Conservation (phyloP, 2,329 filamentous ascomycete genomes). For the Trematosphaeria pertusa region DNA sequence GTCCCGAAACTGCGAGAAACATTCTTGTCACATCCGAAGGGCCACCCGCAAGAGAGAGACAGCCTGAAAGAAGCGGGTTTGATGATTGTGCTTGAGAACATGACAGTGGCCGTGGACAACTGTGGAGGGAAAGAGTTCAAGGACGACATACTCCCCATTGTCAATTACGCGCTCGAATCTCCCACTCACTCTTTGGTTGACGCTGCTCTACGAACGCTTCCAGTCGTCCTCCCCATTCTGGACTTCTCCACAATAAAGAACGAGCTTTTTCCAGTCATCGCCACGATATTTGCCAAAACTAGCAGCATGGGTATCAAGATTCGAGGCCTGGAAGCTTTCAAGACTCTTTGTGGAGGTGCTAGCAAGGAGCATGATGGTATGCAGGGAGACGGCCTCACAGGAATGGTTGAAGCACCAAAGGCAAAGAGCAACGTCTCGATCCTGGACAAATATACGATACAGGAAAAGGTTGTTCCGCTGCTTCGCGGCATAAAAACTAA, state of each 20-base stretch:
- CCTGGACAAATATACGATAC: conserved; percentile 96
- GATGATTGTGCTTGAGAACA: conserved; percentile 88
- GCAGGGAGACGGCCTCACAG: conserved; percentile 75
- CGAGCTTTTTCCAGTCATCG: conserved; percentile 92
- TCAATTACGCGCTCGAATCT: conserved; percentile 84
- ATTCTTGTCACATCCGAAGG: conserved; percentile 67
- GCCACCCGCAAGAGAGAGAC: conserved; percentile 72
- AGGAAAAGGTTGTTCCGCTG: conserved; percentile 93
- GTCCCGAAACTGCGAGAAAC: conserved; percentile 85
- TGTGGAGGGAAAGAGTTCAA: conserved; percentile 93
- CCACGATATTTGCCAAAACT: conserved; percentile 88
- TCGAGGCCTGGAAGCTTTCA: conserved; percentile 86
- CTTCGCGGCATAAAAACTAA: conserved; percentile 96
- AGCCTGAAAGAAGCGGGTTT: conserved; percentile 84
- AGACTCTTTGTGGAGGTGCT: conserved; percentile 82
- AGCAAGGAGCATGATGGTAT: conserved; percentile 44
- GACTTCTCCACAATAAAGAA: conserved; percentile 98
- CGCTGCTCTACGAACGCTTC: conserved; percentile 78
- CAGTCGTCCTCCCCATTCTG: conserved; percentile 81
- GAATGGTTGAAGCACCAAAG: conserved; percentile 63
- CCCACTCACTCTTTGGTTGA: conserved; percentile 89
- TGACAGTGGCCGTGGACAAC: conserved; percentile 76
- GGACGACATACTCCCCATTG: conserved; percentile 89
- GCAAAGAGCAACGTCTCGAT: conserved; percentile 75
- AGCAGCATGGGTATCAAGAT: conserved; percentile 95